These are phyloP conservation scores for Microthlaspi erraticum DNA, from an alignment of 345 rosid species.

Conservation along the genomic window DNA sequence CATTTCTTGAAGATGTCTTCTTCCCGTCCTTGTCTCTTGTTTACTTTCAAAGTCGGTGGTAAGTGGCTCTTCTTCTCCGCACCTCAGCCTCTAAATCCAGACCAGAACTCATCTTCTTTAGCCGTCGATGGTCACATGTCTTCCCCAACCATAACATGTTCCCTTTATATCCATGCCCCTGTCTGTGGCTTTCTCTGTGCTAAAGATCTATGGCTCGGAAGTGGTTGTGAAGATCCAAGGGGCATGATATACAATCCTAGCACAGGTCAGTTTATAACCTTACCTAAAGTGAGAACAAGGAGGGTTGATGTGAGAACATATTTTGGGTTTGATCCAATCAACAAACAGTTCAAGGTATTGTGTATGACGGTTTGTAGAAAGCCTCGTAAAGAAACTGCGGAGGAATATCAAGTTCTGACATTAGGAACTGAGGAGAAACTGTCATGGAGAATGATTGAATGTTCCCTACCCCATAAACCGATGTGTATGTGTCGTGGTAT, in stretches of 20 bases:
- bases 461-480: neutral
- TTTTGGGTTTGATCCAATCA: neutral
- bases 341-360: neutral
- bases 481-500: neutral
- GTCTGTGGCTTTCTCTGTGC: neutral
- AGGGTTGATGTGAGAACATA: neutral
- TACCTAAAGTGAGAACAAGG: neutral
- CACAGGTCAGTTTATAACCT: neutral
- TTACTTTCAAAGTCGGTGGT: neutral
- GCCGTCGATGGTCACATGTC: neutral
- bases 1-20: neutral
- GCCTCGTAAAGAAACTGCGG: neutral
- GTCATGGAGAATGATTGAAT: neutral
- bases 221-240: neutral
- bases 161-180: neutral
- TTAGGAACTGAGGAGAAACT: neutral
- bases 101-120: neutral
- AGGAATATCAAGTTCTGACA: neutral
- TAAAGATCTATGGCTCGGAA: neutral
- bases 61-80: neutral
- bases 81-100: neutral
- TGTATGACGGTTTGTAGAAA: neutral
- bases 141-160: neutral
- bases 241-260: neutral
- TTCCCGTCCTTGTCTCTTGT: neutral